Base-by-base conservation (phyloP, 106 monocot species). In the Apostasia ramifera region DNA sequence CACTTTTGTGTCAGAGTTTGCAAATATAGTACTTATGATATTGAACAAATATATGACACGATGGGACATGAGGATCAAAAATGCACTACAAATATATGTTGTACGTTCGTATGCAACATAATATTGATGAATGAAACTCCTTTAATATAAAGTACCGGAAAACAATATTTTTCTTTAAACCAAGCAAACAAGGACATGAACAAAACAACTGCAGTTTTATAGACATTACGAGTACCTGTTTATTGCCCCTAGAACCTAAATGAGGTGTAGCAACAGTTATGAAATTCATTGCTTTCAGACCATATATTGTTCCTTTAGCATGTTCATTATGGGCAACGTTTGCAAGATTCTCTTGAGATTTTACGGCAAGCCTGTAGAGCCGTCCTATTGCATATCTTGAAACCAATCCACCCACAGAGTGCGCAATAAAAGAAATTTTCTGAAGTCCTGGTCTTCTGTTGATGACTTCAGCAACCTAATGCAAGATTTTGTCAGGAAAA, bases 231-330 rank as follows among this genome's bases (percentile, higher is more conserved):
- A 62, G 4, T 62, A 97, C 97, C 97, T 97, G 97, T 55, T 77
- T 89, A 44, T 97, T 86, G 70, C 97, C 97, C 71, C 89, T 86
- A 53, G 97, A 97, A 71, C 97, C 97, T 67, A 97, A 89, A 87
- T 97, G 97, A 67, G 97, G 97, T 44, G 97, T 86, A 44, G 97
- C 97, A 81, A 92, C 81, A 72, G 97, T 97, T 47, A 97, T 81
- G 77, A 97, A 97, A 85, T 97, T 97, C 70, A 92, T 80, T 77
- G 97, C 84, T 80, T 89, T 86, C 40, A 97, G 75, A 40, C 92
- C 92, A 81, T 58, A 67, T 63, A 97, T 87, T 70, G 86, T 95
- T 73, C 92, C 86, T 42, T 41, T 70, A 66, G 63, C 55, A 53
- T 67, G 72, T 5, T 74, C 61, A 57, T 63, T 51, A 75, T 53